These are phyloP conservation scores for Boletus sensibilis DNA, from an alignment of 768 basidiomycete species.

Conservation along the genomic window DNA sequence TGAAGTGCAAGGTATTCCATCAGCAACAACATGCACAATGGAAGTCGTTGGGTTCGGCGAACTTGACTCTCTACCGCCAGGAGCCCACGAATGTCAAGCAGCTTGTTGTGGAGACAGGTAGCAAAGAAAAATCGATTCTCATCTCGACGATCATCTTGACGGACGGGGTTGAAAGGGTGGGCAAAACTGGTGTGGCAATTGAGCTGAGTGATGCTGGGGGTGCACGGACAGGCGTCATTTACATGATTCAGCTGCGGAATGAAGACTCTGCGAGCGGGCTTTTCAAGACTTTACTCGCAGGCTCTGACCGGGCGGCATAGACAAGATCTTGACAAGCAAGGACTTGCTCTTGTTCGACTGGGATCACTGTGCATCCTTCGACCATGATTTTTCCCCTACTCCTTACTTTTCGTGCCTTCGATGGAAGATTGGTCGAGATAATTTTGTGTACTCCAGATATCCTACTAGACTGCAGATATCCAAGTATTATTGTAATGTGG, in stretches of 20 bases:
- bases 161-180: slow-evolving; percentile 97
- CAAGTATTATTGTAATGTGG: slow-evolving; percentile 4
- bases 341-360: neutral
- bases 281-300: slow-evolving; percentile 83
- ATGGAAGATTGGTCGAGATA: neutral
- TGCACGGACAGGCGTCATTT: slow-evolving; percentile 87
- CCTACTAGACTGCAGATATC: slow-evolving; percentile 10
- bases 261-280: slow-evolving; percentile 82
- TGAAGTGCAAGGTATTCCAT: slow-evolving; percentile 98
- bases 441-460: slow-evolving; percentile 9
- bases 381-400: neutral
- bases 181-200: slow-evolving; percentile 95
- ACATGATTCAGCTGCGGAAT: slow-evolving; percentile 95
- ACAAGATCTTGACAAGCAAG: neutral
- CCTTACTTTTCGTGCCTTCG: neutral
- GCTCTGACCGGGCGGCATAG: slow-evolving; percentile 67
- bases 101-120: slow-evolving; percentile 88
- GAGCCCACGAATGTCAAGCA: slow-evolving; percentile 90
- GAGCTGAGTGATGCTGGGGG: slow-evolving; percentile 87
- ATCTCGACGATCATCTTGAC: slow-evolving; percentile 95
- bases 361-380: neutral
- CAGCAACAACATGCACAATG: slow-evolving; percentile 97
- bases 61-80: slow-evolving; percentile 83
- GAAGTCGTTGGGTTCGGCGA: slow-evolving; percentile 90
- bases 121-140: slow-evolving; percentile 69